Percentiles rank a stretch among this genome's conserved stretches.
These are phyloP conservation scores for Penicillium freii DNA, from an alignment of 2,329 filamentous ascomycete species.

Conservation along the genomic window DNA sequence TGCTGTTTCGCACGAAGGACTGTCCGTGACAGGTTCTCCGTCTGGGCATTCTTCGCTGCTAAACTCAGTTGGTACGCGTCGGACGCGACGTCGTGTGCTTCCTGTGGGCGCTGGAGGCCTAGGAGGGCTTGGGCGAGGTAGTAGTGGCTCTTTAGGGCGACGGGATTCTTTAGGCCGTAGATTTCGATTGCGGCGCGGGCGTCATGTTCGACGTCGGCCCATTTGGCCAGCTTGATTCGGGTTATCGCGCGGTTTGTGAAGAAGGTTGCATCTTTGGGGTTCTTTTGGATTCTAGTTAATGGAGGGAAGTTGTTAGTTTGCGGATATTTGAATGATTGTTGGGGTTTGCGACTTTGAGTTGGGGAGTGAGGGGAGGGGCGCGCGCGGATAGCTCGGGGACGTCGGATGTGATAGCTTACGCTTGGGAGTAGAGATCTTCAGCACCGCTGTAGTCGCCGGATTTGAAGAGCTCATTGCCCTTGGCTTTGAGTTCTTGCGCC, in stretches of 20 bases:
- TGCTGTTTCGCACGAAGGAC: constrained; percentile 81
- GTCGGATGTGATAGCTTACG: constrained; percentile 31
- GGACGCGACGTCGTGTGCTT: constrained; percentile 68
- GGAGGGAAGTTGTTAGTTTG: neutral
- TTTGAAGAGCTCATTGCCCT: constrained; percentile 49
- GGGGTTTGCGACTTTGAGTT: neutral
- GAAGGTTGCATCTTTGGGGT: constrained; percentile 72
- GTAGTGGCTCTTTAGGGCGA: constrained; percentile 77
- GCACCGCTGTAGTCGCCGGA: constrained; percentile 46
- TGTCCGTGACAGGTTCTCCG: constrained; percentile 67
- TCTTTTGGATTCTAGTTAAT: constrained; percentile 66
- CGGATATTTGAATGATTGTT: neutral
- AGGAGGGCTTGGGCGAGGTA: constrained; percentile 82
- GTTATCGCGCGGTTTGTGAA: constrained; percentile 90
- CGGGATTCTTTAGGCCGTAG: constrained; percentile 47
- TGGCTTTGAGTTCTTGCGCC: constrained; percentile 43
- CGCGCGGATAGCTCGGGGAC: neutral
- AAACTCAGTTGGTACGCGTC: constrained; percentile 71
- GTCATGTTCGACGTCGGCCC: constrained; percentile 73
- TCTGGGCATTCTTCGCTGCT: constrained; percentile 61
- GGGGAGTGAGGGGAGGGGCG: neutral
- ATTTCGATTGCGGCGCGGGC: constrained; percentile 72
- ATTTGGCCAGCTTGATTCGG: constrained; percentile 70
- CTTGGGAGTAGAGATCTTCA: constrained; percentile 49
- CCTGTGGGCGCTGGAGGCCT: constrained; percentile 67